Evolutionary conservation across 345 rosid genomes (phyloP).

Genomic region (Aethionema arabicum): DNA sequence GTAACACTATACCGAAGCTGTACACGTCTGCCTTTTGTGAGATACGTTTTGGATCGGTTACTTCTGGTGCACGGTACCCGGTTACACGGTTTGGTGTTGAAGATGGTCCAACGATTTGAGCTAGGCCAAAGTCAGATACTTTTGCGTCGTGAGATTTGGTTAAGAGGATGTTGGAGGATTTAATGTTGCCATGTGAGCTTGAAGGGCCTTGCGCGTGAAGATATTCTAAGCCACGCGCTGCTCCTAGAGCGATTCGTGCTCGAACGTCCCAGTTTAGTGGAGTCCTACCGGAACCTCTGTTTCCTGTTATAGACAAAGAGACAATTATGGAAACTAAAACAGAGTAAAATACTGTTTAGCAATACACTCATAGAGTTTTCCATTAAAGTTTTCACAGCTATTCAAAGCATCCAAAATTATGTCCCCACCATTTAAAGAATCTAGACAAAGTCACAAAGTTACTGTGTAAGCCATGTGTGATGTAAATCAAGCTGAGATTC

Average conservation of each 20-base stretch:
- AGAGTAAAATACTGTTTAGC: conserved; percentile 1
- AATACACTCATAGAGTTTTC: not conserved
- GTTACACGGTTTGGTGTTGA: conserved; percentile 60
- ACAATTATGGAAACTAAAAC: not conserved
- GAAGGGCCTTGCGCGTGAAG: conserved; percentile 65
- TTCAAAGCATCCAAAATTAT: conserved; percentile 14
- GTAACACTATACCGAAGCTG: conserved; percentile 75
- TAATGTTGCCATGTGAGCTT: conserved; percentile 77
- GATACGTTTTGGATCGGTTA: conserved; percentile 60
- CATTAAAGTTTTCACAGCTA: no score
- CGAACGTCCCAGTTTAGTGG: conserved; percentile 74
- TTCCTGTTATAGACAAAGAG: conserved; percentile 21
- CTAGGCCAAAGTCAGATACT: conserved; percentile 78
- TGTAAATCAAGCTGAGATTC: not conserved
- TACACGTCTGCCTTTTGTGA: conserved; percentile 81
- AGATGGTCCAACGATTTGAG: conserved; percentile 61
- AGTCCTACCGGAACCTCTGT: conserved; percentile 63
- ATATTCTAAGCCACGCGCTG: conserved; percentile 68
- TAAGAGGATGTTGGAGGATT: conserved; percentile 86
- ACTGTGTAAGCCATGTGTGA: not conserved
- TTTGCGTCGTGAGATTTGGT: conserved; percentile 60
- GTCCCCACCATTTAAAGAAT: conserved; percentile 8
- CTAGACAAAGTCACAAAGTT: not conserved
- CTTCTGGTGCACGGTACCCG: conserved; percentile 89
- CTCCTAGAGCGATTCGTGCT: conserved; percentile 65